These are phyloP conservation scores for Colletotrichum echinochloae DNA, from an alignment of 2,329 filamentous ascomycete species.

Conservation along the genomic window DNA sequence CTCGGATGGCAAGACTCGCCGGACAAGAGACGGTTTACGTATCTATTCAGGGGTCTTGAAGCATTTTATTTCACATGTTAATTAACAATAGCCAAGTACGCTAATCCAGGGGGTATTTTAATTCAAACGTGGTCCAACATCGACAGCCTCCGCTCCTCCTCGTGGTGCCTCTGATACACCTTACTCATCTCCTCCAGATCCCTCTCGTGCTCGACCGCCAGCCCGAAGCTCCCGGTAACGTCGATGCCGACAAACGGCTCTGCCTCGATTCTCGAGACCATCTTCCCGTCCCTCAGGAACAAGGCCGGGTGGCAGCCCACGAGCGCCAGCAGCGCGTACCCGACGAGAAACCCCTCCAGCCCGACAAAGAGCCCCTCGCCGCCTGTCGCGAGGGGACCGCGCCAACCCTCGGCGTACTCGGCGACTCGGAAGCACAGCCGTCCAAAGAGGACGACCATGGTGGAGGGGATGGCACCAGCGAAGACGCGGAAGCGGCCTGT, in stretches of 20 bases:
- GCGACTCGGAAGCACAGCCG: slow-evolving; percentile 46
- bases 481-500: slow-evolving; percentile 46
- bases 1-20: not conserved
- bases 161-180: slow-evolving; percentile 32
- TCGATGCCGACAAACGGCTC: slow-evolving; percentile 29
- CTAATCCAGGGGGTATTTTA: slow-evolving; percentile 12
- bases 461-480: slow-evolving; percentile 44
- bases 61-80: not conserved
- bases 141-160: slow-evolving; percentile 27
- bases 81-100: not conserved
- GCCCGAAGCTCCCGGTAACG: not conserved
- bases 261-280: slow-evolving; percentile 12
- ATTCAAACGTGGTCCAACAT: slow-evolving; percentile 18
- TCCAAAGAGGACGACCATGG: slow-evolving; percentile 44
- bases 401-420: slow-evolving; percentile 45
- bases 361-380: slow-evolving; percentile 46
- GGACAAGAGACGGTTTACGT: not conserved
- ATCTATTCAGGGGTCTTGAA: not conserved
- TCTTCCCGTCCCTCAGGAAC: slow-evolving; percentile 37
- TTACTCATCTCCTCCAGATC: slow-evolving; percentile 37
- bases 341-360: slow-evolving; percentile 48
- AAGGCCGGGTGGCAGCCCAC: slow-evolving; percentile 47
- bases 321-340: slow-evolving; percentile 46
- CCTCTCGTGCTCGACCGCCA: slow-evolving; percentile 10
- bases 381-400: slow-evolving; percentile 44